These are phyloP conservation scores for Hansenula lynferdii DNA, from an alignment of 1,139 yeast species.

Conservation along the genomic window DNA sequence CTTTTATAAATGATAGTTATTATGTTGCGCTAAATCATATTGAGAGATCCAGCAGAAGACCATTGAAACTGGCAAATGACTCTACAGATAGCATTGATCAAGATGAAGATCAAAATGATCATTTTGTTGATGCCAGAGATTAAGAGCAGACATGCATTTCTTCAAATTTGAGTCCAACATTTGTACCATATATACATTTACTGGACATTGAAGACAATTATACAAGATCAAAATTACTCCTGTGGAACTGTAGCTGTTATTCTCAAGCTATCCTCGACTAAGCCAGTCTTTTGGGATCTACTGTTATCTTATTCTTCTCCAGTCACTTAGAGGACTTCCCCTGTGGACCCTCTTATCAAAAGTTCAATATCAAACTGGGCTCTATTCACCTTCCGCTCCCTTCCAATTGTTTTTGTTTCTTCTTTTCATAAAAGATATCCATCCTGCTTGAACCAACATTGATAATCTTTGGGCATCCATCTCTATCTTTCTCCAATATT, in stretches of 20 bases:
- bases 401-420: slow-evolving; percentile 25
- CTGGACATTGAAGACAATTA: no score
- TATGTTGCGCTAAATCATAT: neutral
- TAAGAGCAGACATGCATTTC: neutral
- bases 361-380: neutral
- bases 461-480: slow-evolving; percentile 87
- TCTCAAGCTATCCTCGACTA: no score
- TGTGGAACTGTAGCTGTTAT: no score
- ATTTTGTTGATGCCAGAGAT: slow-evolving; percentile 1
- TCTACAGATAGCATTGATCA: neutral
- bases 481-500: slow-evolving; percentile 71
- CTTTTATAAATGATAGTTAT: slow-evolving; percentile 20
- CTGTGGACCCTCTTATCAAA: no score
- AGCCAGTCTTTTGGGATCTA: no score
- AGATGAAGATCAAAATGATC: slow-evolving; percentile 2
- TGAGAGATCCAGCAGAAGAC: neutral
- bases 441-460: slow-evolving; percentile 75
- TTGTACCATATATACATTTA: no score
- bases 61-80: neutral
- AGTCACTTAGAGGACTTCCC: no score
- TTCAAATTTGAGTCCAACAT: no score
- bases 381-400: neutral
- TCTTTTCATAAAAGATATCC: slow-evolving; percentile 63
- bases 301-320: no score
- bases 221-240: no score